phyloP scores from a whole-genome alignment of 345 rosid genomes.

The Erucastrum elatum region DNA sequence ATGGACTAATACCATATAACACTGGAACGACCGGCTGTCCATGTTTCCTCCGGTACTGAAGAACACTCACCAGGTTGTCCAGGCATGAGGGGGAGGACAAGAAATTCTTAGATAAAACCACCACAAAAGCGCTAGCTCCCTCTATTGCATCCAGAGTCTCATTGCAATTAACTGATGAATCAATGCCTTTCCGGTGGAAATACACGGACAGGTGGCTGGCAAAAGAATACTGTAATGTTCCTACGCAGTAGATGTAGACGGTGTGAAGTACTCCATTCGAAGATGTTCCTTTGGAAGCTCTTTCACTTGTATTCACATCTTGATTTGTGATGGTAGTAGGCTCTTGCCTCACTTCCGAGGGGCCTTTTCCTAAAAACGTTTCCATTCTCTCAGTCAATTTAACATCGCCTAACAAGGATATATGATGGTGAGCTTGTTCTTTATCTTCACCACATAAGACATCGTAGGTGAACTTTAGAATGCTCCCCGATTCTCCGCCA shows the following conservation, averaged over 20 bases:
- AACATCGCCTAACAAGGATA: not conserved
- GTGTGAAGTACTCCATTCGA: not conserved
- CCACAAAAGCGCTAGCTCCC: not conserved
- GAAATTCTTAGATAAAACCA: not conserved
- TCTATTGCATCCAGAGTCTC: not conserved
- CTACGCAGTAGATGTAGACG: slow-evolving; percentile 3
- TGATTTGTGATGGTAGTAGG: not conserved
- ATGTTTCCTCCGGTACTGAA: not conserved
- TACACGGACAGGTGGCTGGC: not conserved
- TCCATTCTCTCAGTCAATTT: not conserved
- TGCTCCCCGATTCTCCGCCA: not conserved
- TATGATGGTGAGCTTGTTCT: not conserved
- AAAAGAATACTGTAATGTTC: not conserved
- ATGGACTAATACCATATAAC: slow-evolving; percentile 19
- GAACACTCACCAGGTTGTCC: not conserved
- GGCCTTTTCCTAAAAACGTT: not conserved
- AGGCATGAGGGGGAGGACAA: not conserved
- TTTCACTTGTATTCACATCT: not conserved
- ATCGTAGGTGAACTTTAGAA: not conserved
- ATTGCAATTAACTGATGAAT: not conserved
- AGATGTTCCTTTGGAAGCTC: not conserved
- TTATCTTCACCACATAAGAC: not conserved
- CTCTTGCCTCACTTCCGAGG: not conserved
- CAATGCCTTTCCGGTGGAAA: not conserved
- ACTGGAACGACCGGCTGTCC: slow-evolving; percentile 18